phyloP scores from a whole-genome alignment of 352 stramenopile species.

The Globisporangium polare region DNA sequence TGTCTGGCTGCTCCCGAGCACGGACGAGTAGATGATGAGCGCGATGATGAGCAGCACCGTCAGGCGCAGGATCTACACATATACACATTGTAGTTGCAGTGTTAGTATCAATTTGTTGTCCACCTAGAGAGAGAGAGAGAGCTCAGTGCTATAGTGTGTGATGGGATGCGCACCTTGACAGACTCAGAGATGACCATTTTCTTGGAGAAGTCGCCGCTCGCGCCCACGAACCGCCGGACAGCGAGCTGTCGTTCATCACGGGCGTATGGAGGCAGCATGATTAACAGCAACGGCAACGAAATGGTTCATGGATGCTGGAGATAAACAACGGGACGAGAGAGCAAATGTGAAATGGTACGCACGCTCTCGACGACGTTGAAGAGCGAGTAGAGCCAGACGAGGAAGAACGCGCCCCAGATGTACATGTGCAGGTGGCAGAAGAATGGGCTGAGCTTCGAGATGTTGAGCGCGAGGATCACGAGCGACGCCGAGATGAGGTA shows the following conservation, averaged over 20 bases:
- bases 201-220: slow-evolving; percentile 81
- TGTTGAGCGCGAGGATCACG: slow-evolving; percentile 50
- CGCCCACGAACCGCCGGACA: slow-evolving; percentile 72
- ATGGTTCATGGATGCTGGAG: neutral
- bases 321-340: neutral
- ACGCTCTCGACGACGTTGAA: slow-evolving; percentile 83
- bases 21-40: slow-evolving; percentile 85
- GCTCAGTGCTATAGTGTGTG: neutral
- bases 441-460: slow-evolving; percentile 57
- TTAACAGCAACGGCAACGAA: slow-evolving; percentile 3
- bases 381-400: slow-evolving; percentile 87
- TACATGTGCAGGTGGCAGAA: slow-evolving; percentile 77
- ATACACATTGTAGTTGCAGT: neutral
- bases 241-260: slow-evolving; percentile 38
- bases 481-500: slow-evolving; percentile 83
- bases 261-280: slow-evolving; percentile 2
- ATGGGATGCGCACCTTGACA: slow-evolving; percentile 49
- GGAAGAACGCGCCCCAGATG: slow-evolving; percentile 88
- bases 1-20: slow-evolving; percentile 57
- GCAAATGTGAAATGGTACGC: neutral
- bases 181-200: slow-evolving; percentile 88
- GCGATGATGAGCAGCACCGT: slow-evolving; percentile 75
- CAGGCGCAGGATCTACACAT: slow-evolving; percentile 72
- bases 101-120: too few relatives aligned
- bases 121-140: too few relatives aligned